A percentile compares a stretch with the other conserved stretches of the same genome.
These are phyloP conservation scores for Talaromyces islandicus DNA, from an alignment of 2,329 filamentous ascomycete species.

Conservation along the genomic window DNA sequence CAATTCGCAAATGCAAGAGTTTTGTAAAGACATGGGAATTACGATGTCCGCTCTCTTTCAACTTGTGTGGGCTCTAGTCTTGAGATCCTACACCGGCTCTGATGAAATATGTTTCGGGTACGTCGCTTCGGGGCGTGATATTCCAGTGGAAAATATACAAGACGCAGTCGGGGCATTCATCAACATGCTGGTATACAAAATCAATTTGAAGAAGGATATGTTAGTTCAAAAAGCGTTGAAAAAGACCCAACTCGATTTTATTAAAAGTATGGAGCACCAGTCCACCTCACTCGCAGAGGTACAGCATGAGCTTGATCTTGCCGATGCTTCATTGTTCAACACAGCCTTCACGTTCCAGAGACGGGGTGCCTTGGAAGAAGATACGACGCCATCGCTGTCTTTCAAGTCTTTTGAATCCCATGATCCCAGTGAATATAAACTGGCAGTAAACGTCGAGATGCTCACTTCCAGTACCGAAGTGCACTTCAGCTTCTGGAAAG, in stretches of 20 bases:
- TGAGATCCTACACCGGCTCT: constrained; percentile 38
- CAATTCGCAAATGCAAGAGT: constrained; percentile 17
- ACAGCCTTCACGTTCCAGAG: constrained; percentile 22
- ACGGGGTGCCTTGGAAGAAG: constrained; percentile 2
- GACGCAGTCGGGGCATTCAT: constrained; percentile 28
- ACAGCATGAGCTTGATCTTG: constrained; percentile 20
- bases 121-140: constrained; percentile 31
- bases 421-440: constrained; percentile 16
- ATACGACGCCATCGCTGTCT: not conserved
- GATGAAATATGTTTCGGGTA: constrained; percentile 44
- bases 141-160: constrained; percentile 28
- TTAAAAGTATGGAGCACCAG: constrained; percentile 15
- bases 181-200: constrained; percentile 19
- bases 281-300: constrained; percentile 17
- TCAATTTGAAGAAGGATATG: constrained; percentile 20
- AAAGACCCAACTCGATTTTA: constrained; percentile 16
- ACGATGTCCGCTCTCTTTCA: constrained; percentile 26
- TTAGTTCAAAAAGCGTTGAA: constrained; percentile 17
- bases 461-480: constrained; percentile 35
- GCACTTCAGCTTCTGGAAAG: constrained; percentile 48
- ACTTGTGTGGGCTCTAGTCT: constrained; percentile 40
- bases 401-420: constrained; percentile 8
- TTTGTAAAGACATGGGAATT: constrained; percentile 17
- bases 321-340: constrained; percentile 23
- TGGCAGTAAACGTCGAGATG: constrained; percentile 23